Conservation (phyloP, 176 grass and related monocot species). For the Oryza rufipogon region DNA sequence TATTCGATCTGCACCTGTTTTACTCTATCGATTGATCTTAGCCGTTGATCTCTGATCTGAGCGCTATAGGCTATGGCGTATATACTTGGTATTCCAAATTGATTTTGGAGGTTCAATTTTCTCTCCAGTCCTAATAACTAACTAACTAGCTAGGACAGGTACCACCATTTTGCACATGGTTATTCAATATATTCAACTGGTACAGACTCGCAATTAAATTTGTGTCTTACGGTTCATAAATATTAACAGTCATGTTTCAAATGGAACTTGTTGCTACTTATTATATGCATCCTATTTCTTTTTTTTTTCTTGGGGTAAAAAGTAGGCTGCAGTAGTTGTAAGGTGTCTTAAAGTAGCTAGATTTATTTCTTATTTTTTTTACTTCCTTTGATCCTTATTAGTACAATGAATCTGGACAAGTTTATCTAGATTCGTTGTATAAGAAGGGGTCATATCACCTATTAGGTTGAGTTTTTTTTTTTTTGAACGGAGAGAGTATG, state of each 20-base stretch:
- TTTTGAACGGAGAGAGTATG: no score
- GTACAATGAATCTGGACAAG: no score
- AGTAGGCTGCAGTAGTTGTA: no score
- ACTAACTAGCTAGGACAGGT: not conserved
- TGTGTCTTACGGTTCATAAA: not conserved
- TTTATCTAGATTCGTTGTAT: no score
- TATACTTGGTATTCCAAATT: not conserved
- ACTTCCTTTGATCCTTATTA: no score
- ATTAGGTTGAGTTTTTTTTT: no score
- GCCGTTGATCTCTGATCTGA: not conserved
- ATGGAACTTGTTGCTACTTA: not conserved
- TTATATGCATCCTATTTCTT: not conserved
- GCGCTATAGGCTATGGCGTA: not conserved
- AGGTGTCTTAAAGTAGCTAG: no score
- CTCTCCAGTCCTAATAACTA: not conserved
- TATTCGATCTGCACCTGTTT: no score
- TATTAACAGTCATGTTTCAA: not conserved
- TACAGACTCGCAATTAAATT: not conserved
- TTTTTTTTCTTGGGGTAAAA: not conserved
- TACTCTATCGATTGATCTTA: no score
- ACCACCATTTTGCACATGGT: not conserved
- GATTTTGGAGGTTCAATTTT: not conserved
- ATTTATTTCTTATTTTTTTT: no score
- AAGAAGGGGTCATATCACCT: no score
- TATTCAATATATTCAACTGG: not conserved